Conservation (phyloP, 169 alveolate genomes). For the Toxoplasma gondii region DNA sequence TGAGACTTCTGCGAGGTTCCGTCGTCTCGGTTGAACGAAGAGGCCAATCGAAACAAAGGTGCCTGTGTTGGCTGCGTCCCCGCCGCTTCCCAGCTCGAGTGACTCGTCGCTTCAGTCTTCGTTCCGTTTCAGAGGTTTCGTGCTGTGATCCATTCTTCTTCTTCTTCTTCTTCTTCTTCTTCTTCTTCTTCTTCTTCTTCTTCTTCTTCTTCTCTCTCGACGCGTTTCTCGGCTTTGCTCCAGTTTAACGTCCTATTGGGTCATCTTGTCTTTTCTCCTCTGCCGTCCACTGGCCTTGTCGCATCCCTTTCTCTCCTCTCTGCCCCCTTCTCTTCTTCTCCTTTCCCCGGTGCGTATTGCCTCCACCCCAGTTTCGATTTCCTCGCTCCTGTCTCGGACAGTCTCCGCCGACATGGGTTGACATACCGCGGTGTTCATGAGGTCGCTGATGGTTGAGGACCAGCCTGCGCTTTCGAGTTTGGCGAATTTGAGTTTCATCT, state of each 20-base stretch:
- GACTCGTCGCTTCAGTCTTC: not conserved
- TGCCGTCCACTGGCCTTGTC: no score
- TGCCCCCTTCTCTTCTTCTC: not conserved
- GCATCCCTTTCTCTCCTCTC: not conserved
- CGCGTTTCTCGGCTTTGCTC: no score
- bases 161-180: no score
- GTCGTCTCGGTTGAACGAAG: not conserved
- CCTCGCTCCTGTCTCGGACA: not conserved
- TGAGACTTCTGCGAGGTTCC: not conserved
- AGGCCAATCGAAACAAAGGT: no score
- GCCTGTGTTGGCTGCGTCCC: not conserved
- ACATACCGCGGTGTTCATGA: conserved; percentile 56
- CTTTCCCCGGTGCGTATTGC: not conserved
- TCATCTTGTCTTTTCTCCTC: no score
- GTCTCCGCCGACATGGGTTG: not conserved
- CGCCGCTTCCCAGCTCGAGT: not conserved
- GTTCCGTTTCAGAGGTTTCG: no score
- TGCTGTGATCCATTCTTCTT: no score
- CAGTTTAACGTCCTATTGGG: no score
- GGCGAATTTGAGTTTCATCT: conserved; percentile 54
- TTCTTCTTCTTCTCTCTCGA: no score
- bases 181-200: not conserved
- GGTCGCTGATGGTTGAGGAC: conserved; percentile 50
- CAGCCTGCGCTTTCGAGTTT: conserved; percentile 60
- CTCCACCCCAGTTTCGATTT: not conserved